Evolutionary conservation across 768 basidiomycete genomes (phyloP), one percentile per base, ranked within the genome.

Genomic region (Kwoniella bestiolae): DNA sequence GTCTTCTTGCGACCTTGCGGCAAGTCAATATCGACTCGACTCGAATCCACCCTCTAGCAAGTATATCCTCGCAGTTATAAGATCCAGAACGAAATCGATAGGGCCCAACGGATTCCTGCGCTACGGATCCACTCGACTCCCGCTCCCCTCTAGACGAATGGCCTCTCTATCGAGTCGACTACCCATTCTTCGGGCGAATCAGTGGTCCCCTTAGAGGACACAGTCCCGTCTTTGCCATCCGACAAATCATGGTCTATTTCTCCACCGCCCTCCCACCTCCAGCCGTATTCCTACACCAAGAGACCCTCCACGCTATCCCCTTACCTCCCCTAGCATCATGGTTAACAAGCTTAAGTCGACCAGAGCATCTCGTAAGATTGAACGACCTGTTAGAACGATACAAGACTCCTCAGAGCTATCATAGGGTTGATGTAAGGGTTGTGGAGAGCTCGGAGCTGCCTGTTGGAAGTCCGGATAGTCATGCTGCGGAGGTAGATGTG

Each of bases 251-350:
- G 60, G 11, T 50, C 31, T 18, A 34, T 6, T 41, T 46, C 7
- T 34, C 47, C 16, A 8, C 58, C 3, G 41, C 9, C 3, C 69
- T 72, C 6, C 74, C 74, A 26, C 74, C 71, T 0, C 70, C 71
- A 3, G 56, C 63, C 5, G 56, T 73, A 8, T 69, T 75, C 53
- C 45, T 52, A 2, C 65, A 75, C 44, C 35, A 67, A 32, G 74
- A 75, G 31, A 67, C 66, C 18, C 74, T 75, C 38, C 74, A 75
- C 29, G 63, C 63, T 2, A 75, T 75, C 47, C 47, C 51, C 12
- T 56, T 75, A 9, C 69, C 74, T n/a, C 74, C 74, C 7, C 63
- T 75, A 9, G 74, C 74, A 18, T 56, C 55, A 18, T 75, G 72
- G 63, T 69, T 75, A 47, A 38, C 62, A 7, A 32, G 32, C 12